Base-by-base conservation (phyloP, 768 basidiomycete species). In the Xerocomus spinulosus region DNA sequence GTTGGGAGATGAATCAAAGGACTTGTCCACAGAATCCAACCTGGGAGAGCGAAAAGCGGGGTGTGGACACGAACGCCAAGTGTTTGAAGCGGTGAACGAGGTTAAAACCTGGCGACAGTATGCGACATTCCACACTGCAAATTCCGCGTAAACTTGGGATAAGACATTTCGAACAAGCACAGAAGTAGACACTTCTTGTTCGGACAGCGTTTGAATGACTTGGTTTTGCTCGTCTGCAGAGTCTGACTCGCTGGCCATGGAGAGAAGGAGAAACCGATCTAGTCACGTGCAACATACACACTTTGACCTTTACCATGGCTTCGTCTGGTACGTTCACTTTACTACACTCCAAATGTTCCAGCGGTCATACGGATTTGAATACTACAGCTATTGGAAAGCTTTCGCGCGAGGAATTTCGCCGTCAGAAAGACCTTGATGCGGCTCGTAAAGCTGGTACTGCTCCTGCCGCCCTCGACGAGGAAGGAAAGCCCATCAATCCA, bases 381-480 rank as follows among this genome's bases (percentile, higher is more conserved):
- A 4, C 29, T 29, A 32, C 29, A 80, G 76, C 76, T 53, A 21
- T 81, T 25, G 89, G 89, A 59, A 96, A 96, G 63, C 77, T 95
- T 32, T 95, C 94, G 0, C 79, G 92, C 30, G 94, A 96, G 68
- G 94, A 97, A 65, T 95, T 91, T 63, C 81, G 94, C 39, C 81
- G 91, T 21, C 90, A 95, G 68, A 96, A 96, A 69, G 95, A 97
- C 66, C 82, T 98, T 47, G 95, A 97, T 68, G 95, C 95, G 5
- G 95, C 95, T 50, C 88, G 95, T 46, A 98, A 97, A 73, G 96
- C 95, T 30, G 95, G 96, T 69, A 98, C 95, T 9, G 96, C 94
- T 12, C 91, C 94, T 18, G 92, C 95, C 21, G 94, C 92, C 25
- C 75, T 96, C 26, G 96, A 99, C 63, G 89, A 92, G 67, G 87